phyloP scores from a whole-genome alignment of 208 protist genomes.

The Trypanosoma caninum region DNA sequence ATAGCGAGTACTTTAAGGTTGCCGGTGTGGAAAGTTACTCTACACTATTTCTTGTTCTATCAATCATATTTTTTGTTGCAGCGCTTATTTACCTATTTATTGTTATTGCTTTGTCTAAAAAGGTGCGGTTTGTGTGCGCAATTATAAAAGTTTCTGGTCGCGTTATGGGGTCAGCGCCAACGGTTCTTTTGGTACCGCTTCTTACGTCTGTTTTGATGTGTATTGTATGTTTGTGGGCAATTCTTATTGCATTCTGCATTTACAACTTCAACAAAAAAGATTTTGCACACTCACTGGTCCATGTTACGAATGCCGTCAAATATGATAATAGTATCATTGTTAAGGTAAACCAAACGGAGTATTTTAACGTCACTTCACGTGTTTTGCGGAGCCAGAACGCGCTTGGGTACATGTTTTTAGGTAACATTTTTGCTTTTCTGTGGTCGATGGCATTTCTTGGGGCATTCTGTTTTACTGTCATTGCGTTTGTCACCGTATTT shows the following conservation, averaged over 20 bases:
- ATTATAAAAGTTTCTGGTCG: constrained; percentile 51
- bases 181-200: constrained; percentile 53
- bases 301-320: background rate
- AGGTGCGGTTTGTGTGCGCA: constrained; percentile 48
- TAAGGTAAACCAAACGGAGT: background rate
- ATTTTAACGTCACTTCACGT: background rate
- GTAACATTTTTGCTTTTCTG: constrained; percentile 68
- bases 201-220: constrained; percentile 22
- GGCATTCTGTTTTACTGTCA: constrained; percentile 40
- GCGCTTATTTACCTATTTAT: constrained; percentile 29
- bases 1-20: constrained; percentile 2
- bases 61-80: constrained; percentile 17
- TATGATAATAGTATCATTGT: background rate
- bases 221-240: constrained; percentile 5
- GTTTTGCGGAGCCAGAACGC: constrained; percentile 6
- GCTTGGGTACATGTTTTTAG: constrained; percentile 32
- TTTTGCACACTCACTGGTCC: background rate
- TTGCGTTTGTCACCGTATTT: constrained; percentile 57
- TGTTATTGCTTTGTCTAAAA: constrained; percentile 33
- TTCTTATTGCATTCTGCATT: constrained; percentile 10
- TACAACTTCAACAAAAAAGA: constrained; percentile 3
- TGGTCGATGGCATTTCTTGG: constrained; percentile 62
- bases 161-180: constrained; percentile 39
- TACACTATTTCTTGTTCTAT: constrained; percentile 8
- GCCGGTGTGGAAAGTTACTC: constrained; percentile 8